These are phyloP conservation scores for Chenopodium berlandieri DNA, from an alignment of 148 eudicot species.

Conservation along the genomic window DNA sequence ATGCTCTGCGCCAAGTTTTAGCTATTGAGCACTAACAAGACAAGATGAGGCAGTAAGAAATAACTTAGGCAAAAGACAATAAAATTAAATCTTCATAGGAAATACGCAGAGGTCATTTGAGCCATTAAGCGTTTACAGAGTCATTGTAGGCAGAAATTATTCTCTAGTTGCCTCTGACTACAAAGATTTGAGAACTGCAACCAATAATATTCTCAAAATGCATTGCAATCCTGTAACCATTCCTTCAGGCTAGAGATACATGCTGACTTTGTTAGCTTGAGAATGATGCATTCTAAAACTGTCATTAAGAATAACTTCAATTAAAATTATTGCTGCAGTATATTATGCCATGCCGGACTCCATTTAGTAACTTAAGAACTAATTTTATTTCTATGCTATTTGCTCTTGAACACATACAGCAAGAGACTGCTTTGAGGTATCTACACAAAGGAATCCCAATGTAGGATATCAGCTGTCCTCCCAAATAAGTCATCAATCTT, in stretches of 20 bases:
- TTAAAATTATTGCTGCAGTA: background rate
- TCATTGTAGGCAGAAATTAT: background rate
- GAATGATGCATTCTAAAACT: no score
- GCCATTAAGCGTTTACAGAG: background rate
- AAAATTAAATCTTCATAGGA: background rate
- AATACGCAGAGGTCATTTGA: background rate
- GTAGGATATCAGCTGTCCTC: background rate
- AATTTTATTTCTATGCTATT: background rate
- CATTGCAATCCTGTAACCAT: background rate
- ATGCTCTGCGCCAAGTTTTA: background rate
- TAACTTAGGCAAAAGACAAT: background rate
- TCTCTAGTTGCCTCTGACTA: background rate
- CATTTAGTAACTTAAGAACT: background rate
- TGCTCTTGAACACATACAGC: background rate
- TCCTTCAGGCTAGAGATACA: background rate
- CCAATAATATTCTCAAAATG: background rate
- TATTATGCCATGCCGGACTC: background rate
- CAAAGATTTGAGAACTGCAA: background rate
- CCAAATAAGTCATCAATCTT: background rate
- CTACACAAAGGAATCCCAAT: background rate
- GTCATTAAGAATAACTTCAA: no score
- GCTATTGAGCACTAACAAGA: background rate
- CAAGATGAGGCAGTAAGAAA: background rate
- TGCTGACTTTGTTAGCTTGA: no score
- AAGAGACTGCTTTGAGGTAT: background rate